A percentile compares a stretch with the other conserved stretches of the same genome.
These are phyloP conservation scores for Kregervanrija delftensis DNA, from an alignment of 805 yeast genomes.

Conservation along the genomic window DNA sequence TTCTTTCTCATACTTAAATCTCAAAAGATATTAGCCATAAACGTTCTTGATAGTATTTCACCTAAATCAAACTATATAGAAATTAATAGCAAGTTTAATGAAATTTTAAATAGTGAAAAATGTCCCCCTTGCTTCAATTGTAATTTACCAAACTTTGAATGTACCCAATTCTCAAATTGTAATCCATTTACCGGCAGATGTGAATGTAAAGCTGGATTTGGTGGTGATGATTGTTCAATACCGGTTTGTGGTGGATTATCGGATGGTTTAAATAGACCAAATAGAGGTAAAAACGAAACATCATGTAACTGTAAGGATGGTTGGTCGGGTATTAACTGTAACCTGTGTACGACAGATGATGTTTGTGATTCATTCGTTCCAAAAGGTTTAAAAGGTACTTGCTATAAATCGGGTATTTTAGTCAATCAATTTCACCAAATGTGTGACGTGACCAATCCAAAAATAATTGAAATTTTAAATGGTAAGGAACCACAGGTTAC, in stretches of 20 bases:
- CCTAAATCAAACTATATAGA: not conserved
- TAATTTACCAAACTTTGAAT: conserved; percentile 81
- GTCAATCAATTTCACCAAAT: conserved; percentile 79
- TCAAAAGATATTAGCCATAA: too few species aligned
- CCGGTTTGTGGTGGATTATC: conserved; percentile 82
- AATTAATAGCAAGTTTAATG: not conserved
- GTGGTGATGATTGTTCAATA: conserved; percentile 84
- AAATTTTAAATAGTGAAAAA: conserved; percentile 25
- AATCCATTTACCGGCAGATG: conserved; percentile 85
- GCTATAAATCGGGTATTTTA: conserved; percentile 78
- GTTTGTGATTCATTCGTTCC: conserved; percentile 89
- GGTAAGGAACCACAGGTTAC: conserved; percentile 90
- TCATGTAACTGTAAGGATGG: conserved; percentile 75
- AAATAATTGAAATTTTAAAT: conserved; percentile 70
- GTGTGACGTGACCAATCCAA: conserved; percentile 90
- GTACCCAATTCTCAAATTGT: conserved; percentile 87
- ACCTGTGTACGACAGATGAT: conserved; percentile 64
- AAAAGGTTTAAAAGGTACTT: conserved; percentile 72
- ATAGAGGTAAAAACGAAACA: conserved; percentile 40
- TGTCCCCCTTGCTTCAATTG: conserved; percentile 96
- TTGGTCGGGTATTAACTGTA: conserved; percentile 94
- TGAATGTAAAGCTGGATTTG: conserved; percentile 88
- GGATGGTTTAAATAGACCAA: conserved; percentile 60
- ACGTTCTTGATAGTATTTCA: too few species aligned
- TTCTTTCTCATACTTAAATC: too few species aligned